Evolutionary conservation across 129 eudicot species (phyloP).

Genomic region (Escallonia rubra): DNA sequence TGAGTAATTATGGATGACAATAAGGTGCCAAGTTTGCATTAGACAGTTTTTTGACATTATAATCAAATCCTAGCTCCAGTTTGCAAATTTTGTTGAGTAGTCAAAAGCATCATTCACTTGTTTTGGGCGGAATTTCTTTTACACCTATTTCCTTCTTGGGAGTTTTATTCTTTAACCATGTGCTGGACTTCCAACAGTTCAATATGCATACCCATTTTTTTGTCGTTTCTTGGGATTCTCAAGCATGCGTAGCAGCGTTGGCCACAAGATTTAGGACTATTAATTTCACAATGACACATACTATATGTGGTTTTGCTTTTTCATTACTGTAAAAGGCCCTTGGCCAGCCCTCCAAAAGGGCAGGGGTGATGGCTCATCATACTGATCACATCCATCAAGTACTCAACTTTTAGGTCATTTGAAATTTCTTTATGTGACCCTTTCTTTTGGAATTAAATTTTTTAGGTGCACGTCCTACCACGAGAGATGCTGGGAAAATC

Average conservation of each 20-base stretch:
- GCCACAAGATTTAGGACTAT: slow-evolving; percentile 19
- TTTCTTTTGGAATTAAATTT: neutral
- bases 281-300: neutral
- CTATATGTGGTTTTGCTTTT: slow-evolving; percentile 3
- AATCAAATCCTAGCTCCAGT: too few relatives aligned
- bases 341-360: slow-evolving; percentile 9
- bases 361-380: slow-evolving; percentile 22
- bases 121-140: too few relatives aligned
- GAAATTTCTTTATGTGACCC: slow-evolving; percentile 6
- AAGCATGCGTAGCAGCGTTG: slow-evolving; percentile 57
- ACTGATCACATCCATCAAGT: neutral
- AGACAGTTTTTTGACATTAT: too few relatives aligned
- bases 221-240: slow-evolving; percentile 61
- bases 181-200: slow-evolving; percentile 15
- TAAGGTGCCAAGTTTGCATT: too few relatives aligned
- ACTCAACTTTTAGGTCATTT: slow-evolving; percentile 15
- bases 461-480: slow-evolving; percentile 90
- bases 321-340: slow-evolving; percentile 38
- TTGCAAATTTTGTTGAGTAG: too few relatives aligned
- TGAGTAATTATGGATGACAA: too few relatives aligned
- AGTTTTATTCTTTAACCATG: neutral
- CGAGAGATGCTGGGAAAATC: slow-evolving; percentile 94
- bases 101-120: too few relatives aligned
- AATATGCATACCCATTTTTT: neutral
- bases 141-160: too few relatives aligned